Conservation (phyloP, 2,329 filamentous ascomycete genomes). For the Diplodia mutila region DNA sequence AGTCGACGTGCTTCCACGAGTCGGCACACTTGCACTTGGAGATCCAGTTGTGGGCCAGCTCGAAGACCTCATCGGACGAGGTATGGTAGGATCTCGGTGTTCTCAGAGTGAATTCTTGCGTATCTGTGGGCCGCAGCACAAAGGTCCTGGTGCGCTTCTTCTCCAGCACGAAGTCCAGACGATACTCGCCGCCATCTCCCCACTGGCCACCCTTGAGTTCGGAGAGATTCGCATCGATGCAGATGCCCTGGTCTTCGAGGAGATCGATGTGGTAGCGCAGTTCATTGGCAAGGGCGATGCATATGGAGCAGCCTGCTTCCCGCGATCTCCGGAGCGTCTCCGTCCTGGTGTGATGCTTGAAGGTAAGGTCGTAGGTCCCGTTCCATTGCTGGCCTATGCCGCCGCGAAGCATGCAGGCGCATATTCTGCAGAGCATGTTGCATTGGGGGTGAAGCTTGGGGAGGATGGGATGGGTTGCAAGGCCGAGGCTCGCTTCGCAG, state of each 20-base stretch:
- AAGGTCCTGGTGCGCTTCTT: neutral
- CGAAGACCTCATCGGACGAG: constrained; percentile 23
- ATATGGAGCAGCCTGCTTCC: constrained; percentile 26
- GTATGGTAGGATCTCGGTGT: constrained; percentile 21
- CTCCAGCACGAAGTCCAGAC: constrained; percentile 24
- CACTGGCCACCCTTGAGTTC: neutral
- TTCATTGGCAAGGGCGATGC: constrained; percentile 17
- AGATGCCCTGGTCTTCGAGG: neutral
- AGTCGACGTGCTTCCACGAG: neutral
- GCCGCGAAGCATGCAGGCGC: constrained; percentile 27
- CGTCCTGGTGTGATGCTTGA: constrained; percentile 26
- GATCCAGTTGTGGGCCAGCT: constrained; percentile 29
- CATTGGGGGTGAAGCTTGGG: neutral
- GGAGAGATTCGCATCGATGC: constrained; percentile 7
- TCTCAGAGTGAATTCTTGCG: neutral
- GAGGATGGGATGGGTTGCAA: neutral
- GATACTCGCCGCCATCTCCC: constrained; percentile 7
- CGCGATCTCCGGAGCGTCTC: constrained; percentile 19
- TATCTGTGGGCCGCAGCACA: neutral
- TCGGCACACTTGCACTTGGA: constrained; percentile 27
- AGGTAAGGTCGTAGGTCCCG: constrained; percentile 28
- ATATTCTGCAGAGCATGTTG: constrained; percentile 26
- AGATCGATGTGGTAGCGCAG: constrained; percentile 19
- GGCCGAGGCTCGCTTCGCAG: neutral
- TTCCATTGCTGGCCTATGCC: constrained; percentile 24